A percentile compares a stretch with the other conserved stretches of the same genome.
Evolutionary conservation across 176 grass and related monocot genomes (phyloP).

Genomic region (Zizania latifolia): DNA sequence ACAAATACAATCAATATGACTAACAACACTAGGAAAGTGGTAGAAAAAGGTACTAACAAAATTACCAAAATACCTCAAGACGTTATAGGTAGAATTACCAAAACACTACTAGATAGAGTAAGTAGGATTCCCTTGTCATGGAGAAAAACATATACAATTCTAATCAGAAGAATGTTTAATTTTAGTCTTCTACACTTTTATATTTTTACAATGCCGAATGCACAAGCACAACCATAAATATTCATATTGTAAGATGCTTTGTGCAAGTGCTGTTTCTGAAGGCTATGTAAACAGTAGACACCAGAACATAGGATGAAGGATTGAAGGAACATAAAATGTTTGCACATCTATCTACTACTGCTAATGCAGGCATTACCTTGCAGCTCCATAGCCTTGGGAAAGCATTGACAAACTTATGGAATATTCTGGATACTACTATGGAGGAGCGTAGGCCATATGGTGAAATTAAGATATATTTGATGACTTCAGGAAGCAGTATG

Average conservation of each 20-base stretch:
- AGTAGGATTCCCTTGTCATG: not conserved
- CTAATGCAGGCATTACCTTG: slow-evolving; percentile 33
- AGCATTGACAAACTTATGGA: slow-evolving; percentile 81
- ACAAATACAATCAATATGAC: not conserved
- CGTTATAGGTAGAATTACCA: not conserved
- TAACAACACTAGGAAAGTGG: not conserved
- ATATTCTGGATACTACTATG: slow-evolving; percentile 65
- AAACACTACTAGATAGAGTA: not conserved
- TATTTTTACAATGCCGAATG: not conserved
- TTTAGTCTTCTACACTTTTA: not conserved
- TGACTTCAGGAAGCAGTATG: slow-evolving; percentile 40
- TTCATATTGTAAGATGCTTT: not conserved
- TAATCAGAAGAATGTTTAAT: not conserved
- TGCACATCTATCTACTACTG: slow-evolving; percentile 14
- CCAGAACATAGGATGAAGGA: not conserved
- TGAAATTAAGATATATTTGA: slow-evolving; percentile 53
- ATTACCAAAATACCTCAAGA: not conserved
- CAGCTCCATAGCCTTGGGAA: slow-evolving; percentile 82
- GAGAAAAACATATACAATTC: not conserved
- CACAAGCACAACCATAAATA: not conserved
- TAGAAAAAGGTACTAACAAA: not conserved
- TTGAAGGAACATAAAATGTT: slow-evolving; percentile 2
- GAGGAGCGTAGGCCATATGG: slow-evolving; percentile 68
- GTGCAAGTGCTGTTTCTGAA: not conserved
- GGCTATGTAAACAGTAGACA: not conserved